Conservation (phyloP, 768 basidiomycete genomes). For the Boletus subcaerulescens region DNA sequence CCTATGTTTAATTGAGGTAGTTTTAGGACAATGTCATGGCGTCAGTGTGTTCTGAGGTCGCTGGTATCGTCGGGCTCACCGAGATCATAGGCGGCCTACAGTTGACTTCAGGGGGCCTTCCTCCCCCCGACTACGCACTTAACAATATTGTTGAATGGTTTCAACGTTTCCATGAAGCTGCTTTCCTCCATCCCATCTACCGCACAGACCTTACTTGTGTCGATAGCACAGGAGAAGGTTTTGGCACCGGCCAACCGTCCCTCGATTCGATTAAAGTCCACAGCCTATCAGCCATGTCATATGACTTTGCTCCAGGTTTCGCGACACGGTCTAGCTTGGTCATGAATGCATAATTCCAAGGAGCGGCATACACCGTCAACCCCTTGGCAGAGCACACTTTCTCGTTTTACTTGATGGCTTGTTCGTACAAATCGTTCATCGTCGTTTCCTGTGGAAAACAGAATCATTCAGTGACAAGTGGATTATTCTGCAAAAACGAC, state of each 20-base stretch:
- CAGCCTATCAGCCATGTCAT: slow-evolving; percentile 7
- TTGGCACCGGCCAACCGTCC: neutral
- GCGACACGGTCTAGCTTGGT: slow-evolving; percentile 6
- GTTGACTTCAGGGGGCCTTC: neutral
- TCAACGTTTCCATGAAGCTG: slow-evolving; percentile 1
- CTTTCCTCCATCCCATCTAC: neutral
- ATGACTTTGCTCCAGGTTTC: slow-evolving; percentile 6
- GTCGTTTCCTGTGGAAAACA: neutral
- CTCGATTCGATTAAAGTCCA: slow-evolving; percentile 2
- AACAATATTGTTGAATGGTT: neutral
- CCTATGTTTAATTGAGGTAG: too few species aligned
- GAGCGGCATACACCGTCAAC: slow-evolving; percentile 10
- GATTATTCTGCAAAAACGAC: neutral
- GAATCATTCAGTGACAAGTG: neutral
- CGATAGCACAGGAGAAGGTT: neutral
- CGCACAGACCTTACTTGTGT: neutral
- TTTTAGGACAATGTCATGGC: too few species aligned
- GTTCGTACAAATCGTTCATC: neutral
- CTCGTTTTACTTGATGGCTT: slow-evolving; percentile 2
- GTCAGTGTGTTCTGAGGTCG: too few species aligned
- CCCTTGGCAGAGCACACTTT: slow-evolving; percentile 2
- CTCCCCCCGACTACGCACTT: neutral
- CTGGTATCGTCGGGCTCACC: too few species aligned
- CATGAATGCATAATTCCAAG: slow-evolving; percentile 9
- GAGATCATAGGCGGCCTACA: neutral